Evolutionary conservation across 176 grass and related monocot species (phyloP), one percentile per base, ranked within the genome.

Genomic region (Zea luxurians): DNA sequence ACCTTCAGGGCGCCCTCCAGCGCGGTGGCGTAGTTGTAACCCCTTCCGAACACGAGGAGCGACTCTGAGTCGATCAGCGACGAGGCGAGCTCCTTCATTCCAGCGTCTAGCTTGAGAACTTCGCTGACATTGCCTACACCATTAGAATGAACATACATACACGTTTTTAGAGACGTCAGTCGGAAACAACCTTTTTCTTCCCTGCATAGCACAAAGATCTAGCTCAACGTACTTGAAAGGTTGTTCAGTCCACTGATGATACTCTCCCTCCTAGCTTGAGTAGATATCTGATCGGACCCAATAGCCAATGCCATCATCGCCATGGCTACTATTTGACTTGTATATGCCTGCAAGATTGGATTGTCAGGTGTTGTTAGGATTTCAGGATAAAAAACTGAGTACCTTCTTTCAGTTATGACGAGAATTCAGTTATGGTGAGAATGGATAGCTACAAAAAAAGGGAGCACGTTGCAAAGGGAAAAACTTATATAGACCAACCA

Each of bases 281-380:
- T 95, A 63, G 96, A 98, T 84, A 94, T 98, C 89, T 82, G 93
- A 69, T 98, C 92, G 69, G 89, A 89, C 70, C 96, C 96, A 87
- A 95, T 87, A 85, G 96, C 92, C 78, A 98, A 83, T 64, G 96
- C 91, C 89, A 98, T 85, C 96, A 98, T 98, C 17, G 79, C 71
- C 96, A 98, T 98, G 71, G 83, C 96, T 80, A 94, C 92, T 83
- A 98, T 98, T 73, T 98, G 96, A 71, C 96, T 88, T 58, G 95
- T 98, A 62, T 98, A 98, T 63, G 95, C 95, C 91, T 94, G 50
- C 78, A 73, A 73, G 70, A 81, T 53, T 37, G 48, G 70, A 81
- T 53, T 37, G 48, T 20, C 13, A 78, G n/a, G 0, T 68, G 67
- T 17, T 70, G 7, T 77, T 65, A 85, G 3, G 64, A 62, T 77